These are phyloP conservation scores for Curvularia sp. DNA, from an alignment of 2,329 filamentous ascomycete genomes.

Conservation along the genomic window DNA sequence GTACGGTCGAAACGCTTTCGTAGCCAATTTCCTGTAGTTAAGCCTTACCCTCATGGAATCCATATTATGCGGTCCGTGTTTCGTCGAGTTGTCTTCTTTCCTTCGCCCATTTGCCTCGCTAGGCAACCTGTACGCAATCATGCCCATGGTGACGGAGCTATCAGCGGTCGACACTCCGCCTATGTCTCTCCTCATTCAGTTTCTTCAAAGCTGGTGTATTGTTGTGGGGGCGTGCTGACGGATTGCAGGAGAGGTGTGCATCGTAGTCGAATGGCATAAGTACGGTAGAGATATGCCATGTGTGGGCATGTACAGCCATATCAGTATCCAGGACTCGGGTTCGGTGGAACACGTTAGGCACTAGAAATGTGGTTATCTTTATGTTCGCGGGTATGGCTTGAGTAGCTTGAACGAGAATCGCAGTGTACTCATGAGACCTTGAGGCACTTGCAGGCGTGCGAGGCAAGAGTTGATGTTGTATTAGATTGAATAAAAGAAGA, in stretches of 20 bases:
- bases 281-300: not conserved
- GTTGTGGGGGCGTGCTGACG: not conserved
- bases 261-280: not conserved
- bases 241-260: not conserved
- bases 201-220: slow-evolving; percentile 57
- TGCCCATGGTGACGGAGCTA: not conserved
- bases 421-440: too few species aligned
- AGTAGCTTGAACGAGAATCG: not conserved
- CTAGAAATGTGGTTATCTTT: not conserved
- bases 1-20: slow-evolving; percentile 69
- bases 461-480: too few species aligned
- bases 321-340: not conserved
- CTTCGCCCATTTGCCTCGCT: slow-evolving; percentile 23
- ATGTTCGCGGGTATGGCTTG: not conserved
- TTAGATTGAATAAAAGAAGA: too few species aligned
- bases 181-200: slow-evolving; percentile 43
- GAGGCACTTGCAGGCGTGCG: too few species aligned
- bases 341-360: not conserved
- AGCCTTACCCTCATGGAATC: not conserved
- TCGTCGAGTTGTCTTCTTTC: not conserved
- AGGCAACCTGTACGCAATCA: slow-evolving; percentile 58
- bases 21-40: not conserved
- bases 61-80: not conserved
- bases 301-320: not conserved
- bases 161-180: slow-evolving; percentile 61